Base-by-base conservation (phyloP, 2,329 filamentous ascomycete genomes). In the Pseudogymnoascus pannorum region DNA sequence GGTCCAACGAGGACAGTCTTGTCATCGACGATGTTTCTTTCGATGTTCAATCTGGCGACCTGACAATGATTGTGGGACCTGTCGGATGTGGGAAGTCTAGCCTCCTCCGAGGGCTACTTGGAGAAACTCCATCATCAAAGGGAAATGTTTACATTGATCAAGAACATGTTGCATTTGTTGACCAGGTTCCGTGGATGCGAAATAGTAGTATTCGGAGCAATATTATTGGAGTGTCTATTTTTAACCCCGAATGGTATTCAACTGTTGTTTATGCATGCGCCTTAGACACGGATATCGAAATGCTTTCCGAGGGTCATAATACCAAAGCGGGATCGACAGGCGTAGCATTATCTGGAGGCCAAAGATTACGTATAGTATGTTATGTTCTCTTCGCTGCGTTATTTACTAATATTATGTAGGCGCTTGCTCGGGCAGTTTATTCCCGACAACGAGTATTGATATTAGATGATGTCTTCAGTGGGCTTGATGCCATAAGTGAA, bases 301-400 rank as follows among this genome's bases (percentile, higher is more conserved):
- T 61, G 2, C 67, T 76, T 54, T 65, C 72, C 5, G 66, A 70
- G 31, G 69, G 73, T 6, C 73, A 74, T 59, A 61, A 69, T 2
- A 75, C 74, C 0, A 63, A 70, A 14, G 71, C 76, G 54, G 75
- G 76, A 6, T 72, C 69, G 5, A 68, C 71, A 7, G 77, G 77
- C 4, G 70, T 76, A 6, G 72, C 69, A 4, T 64, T 79, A 1
- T 77, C 75, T 36, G 77, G 77, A 31, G 77, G 77, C 1, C 76
- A 79, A 60, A 75, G 72, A 26, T 73, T 75, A 24, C 68, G 75
- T 54, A 66, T 76, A 20, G 73, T 75, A 66, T 61, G 70, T 69
- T 36, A n/a, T 48, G 22, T 48, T 26, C 12, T 9, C 14, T 14
- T 9, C 7, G 11, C 14, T 7, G 2, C 12, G 20, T 48, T 48